Evolutionary conservation across 2,329 filamentous ascomycete species (phyloP).

Genomic region (Lecanosticta acicola): DNA sequence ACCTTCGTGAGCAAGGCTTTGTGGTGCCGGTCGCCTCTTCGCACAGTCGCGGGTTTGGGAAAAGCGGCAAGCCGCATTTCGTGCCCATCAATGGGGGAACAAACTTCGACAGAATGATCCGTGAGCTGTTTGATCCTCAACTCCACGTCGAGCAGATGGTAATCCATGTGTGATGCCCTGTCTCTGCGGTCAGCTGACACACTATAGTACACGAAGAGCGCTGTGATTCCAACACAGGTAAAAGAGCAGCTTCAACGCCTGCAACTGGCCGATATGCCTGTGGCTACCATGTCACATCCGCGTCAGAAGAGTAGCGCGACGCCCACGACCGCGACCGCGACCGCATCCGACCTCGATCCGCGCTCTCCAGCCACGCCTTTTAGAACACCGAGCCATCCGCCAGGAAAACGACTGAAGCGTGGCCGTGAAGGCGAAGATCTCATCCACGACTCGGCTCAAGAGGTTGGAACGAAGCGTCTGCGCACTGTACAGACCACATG

Average conservation of each 20-base stretch:
- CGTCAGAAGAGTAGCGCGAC: no score
- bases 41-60: constrained; percentile 15
- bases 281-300: no score
- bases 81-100: constrained; percentile 18
- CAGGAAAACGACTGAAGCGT: no score
- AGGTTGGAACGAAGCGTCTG: no score
- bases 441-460: no score
- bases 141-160: constrained; percentile 21
- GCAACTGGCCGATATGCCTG: no score
- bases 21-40: constrained; percentile 15
- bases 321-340: no score
- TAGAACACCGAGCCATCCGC: no score
- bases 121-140: constrained; percentile 26
- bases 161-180: neutral
- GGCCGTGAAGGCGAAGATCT: no score
- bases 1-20: constrained; percentile 21
- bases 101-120: constrained; percentile 22
- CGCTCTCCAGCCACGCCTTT: no score
- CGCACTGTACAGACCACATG: no score
- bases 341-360: no score
- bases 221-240: neutral
- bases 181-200: neutral
- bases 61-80: constrained; percentile 17
- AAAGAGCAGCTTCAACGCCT: neutral
- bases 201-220: neutral